Evolutionary conservation across 805 yeast species (phyloP).

Genomic region (Torulaspora franciscae): DNA sequence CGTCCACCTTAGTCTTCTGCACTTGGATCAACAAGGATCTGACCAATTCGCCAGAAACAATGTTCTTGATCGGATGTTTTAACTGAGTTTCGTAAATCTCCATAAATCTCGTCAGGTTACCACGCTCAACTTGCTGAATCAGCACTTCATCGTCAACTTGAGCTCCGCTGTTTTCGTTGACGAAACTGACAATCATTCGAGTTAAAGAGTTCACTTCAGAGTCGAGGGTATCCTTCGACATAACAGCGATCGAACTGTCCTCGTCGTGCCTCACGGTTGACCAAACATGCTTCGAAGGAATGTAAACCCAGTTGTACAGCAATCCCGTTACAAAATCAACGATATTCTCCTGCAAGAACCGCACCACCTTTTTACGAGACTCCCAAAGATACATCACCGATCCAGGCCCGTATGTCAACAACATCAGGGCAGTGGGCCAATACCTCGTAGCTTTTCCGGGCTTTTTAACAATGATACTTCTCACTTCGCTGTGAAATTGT

Average conservation of each 20-base stretch:
- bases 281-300: conserved; percentile 67
- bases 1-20: conserved; percentile 96
- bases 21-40: conserved; percentile 80
- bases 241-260: conserved; percentile 62
- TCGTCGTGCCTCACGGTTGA: conserved; percentile 84
- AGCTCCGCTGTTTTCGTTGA: conserved; percentile 22
- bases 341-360: conserved; percentile 56
- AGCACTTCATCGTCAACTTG: conserved; percentile 22
- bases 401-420: conserved; percentile 51
- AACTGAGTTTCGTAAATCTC: conserved; percentile 74
- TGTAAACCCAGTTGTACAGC: conserved; percentile 75
- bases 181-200: conserved; percentile 71
- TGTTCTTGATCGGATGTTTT: conserved; percentile 58
- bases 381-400: conserved; percentile 42
- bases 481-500: conserved; percentile 5
- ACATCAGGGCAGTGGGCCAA: conserved; percentile 57
- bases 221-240: conserved; percentile 70
- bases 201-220: conserved; percentile 78
- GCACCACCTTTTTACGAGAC: conserved; percentile 48
- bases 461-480: conserved; percentile 10
- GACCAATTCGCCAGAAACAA: conserved; percentile 62
- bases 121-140: conserved; percentile 51
- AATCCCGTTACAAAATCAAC: conserved; percentile 64
- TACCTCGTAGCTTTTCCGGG: conserved; percentile 48
- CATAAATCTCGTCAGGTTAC: conserved; percentile 78